Percentiles rank a stretch among this genome's conserved stretches.
Evolutionary conservation across 2,329 filamentous ascomycete species (phyloP).

Genomic region (Diaporthe nobilis): DNA sequence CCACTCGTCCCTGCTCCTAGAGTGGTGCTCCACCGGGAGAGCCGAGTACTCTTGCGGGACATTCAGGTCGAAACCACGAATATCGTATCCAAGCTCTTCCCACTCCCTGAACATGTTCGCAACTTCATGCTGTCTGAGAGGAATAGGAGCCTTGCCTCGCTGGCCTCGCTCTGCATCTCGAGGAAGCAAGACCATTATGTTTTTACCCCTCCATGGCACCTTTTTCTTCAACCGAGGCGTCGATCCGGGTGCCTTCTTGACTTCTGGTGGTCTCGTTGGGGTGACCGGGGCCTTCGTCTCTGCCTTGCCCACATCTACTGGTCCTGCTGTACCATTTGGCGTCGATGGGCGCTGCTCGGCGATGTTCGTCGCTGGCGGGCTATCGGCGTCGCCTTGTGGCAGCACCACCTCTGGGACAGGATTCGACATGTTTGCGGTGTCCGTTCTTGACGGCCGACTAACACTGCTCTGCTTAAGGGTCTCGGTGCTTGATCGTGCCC

Average conservation of each 20-base stretch:
- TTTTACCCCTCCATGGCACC: constrained; percentile 81
- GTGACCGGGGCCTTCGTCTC: constrained; percentile 44
- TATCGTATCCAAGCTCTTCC: constrained; percentile 78
- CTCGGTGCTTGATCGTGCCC: constrained; percentile 68
- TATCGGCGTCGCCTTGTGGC: constrained; percentile 13
- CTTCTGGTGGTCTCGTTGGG: constrained; percentile 48
- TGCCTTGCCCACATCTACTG: constrained; percentile 29
- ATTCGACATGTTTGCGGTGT: constrained; percentile 46
- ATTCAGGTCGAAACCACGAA: constrained; percentile 76
- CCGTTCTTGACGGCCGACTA: constrained; percentile 42
- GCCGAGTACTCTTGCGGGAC: constrained; percentile 57
- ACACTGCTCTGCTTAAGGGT: constrained; percentile 62
- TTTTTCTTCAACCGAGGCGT: constrained; percentile 78
- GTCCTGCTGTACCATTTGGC: constrained; percentile 13
- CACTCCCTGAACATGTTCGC: constrained; percentile 75
- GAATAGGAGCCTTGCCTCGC: constrained; percentile 65
- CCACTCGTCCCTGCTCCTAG: constrained; percentile 79
- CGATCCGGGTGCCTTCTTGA: constrained; percentile 56
- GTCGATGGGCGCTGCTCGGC: constrained; percentile 35
- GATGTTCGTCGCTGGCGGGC: constrained; percentile 25
- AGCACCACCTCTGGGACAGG: constrained; percentile 45
- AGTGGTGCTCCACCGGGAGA: constrained; percentile 57
- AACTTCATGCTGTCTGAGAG: constrained; percentile 69
- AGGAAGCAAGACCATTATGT: constrained; percentile 79
- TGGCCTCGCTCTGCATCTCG: constrained; percentile 76